Percentiles rank a stretch among this genome's conserved stretches.
phyloP scores from a whole-genome alignment of 2,329 filamentous ascomycete genomes.

The Paracoccidioides lutzii region DNA sequence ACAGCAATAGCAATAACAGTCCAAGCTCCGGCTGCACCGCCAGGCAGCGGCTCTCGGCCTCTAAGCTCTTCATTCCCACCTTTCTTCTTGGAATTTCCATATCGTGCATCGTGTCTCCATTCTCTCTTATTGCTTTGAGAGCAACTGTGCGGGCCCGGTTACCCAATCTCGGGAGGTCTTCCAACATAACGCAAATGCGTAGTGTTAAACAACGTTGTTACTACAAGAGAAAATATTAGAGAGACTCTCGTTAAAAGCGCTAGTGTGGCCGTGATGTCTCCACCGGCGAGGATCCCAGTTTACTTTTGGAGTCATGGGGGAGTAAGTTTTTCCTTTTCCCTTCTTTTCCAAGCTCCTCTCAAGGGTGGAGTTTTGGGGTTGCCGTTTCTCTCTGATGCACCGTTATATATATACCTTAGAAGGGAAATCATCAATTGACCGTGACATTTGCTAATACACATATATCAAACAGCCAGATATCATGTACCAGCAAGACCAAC shows the following conservation, averaged over 20 bases:
- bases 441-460: background rate
- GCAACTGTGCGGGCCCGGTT: background rate
- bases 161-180: background rate
- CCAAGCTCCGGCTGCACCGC: background rate
- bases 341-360: background rate
- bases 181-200: background rate
- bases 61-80: background rate
- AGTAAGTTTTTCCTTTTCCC: conserved; percentile 14
- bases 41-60: background rate
- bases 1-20: background rate
- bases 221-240: background rate
- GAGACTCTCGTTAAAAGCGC: background rate
- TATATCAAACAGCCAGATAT: conserved; percentile 40
- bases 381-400: background rate
- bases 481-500: conserved; percentile 56
- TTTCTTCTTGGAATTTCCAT: background rate
- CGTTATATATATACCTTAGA: background rate
- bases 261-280: background rate
- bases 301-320: conserved; percentile 42
- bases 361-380: background rate
- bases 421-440: background rate
- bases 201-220: background rate
- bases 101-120: background rate
- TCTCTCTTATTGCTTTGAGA: background rate
- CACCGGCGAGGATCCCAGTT: conserved; percentile 31